Evolutionary conservation across 2,329 filamentous ascomycete genomes (phyloP), one percentile per base, ranked within the genome.

Genomic region (Apiospora saccharicola): DNA sequence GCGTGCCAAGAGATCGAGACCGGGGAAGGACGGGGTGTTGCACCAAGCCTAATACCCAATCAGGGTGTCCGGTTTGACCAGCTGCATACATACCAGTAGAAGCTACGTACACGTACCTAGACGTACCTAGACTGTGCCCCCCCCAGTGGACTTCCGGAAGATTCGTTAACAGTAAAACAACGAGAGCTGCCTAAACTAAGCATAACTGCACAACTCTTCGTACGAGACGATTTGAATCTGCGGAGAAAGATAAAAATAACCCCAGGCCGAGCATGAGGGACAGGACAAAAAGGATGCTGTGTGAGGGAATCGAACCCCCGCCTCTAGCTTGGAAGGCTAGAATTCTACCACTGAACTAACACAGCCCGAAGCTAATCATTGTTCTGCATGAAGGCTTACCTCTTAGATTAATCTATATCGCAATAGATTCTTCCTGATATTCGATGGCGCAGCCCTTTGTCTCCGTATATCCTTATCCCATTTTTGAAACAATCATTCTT

Each of bases 301-400:
- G 68, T 51, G 68, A 53, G 68, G 68, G 68, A 70, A 70, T 70
- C 68, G 68, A 70, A 70, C 68, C 68, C 68, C 68, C 68, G 68
- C 37, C 68, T 53, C 68, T 51, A 53, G 68, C 68, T 70, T 70
- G 68, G 68, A 70, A 70, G 68, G 68, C 68, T 53, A 70, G 68
- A 53, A 70, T 70, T 51, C 37, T 70, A 70, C 68, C 68, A 70
- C 68, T 70, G 49, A 51, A 70, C 68, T 70, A 70, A 51, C 68
- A 70, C 68, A 70, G n/a, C n/a, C n/a, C n/a, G n/a, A n/a, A n/a
- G n/a, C n/a, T n/a, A n/a, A n/a, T n/a, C n/a, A n/a, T n/a, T n/a
- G n/a, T n/a, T n/a, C n/a, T n/a, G n/a, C n/a, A n/a, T n/a, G n/a
- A n/a, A n/a, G n/a, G n/a, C n/a, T n/a, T n/a, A n/a, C n/a, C n/a